Percentiles rank a stretch among this genome's conserved stretches.
These are phyloP conservation scores for Venustampulla echinocandica DNA, from an alignment of 495 filamentous ascomycete species.

Conservation along the genomic window DNA sequence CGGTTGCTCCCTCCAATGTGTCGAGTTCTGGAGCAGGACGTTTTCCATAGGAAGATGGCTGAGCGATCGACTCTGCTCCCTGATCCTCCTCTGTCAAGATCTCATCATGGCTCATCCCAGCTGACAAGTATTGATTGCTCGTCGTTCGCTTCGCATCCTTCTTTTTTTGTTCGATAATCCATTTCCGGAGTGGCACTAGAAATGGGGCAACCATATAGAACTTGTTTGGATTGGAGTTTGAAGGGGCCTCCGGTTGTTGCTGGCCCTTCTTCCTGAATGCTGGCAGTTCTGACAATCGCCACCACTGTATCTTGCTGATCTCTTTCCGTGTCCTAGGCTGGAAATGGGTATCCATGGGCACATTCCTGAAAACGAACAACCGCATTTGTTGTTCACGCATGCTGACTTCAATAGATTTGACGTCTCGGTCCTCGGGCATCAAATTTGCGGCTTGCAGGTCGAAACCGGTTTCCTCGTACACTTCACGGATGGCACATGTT, in stretches of 20 bases:
- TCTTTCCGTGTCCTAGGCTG: slow-evolving; percentile 89
- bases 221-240: slow-evolving; percentile 57
- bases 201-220: slow-evolving; percentile 99
- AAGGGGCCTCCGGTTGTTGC: slow-evolving; percentile 37
- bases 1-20: slow-evolving; percentile 47
- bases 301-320: slow-evolving; percentile 94
- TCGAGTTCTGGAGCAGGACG: slow-evolving; percentile 32
- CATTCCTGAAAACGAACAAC: slow-evolving; percentile 80
- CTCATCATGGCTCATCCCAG: slow-evolving; percentile 17
- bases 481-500: slow-evolving; percentile 85
- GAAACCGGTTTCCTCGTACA: slow-evolving; percentile 92
- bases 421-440: slow-evolving; percentile 55
- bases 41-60: slow-evolving; percentile 31
- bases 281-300: slow-evolving; percentile 77
- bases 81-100: slow-evolving; percentile 24
- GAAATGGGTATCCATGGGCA: slow-evolving; percentile 78
- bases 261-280: slow-evolving; percentile 59
- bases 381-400: slow-evolving; percentile 90
- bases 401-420: slow-evolving; percentile 73
- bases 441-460: slow-evolving; percentile 67
- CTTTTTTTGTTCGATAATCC: slow-evolving; percentile 78
- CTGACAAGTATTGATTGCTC: slow-evolving; percentile 21
- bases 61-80: slow-evolving; percentile 13
- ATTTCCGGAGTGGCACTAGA: slow-evolving; percentile 74
- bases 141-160: slow-evolving; percentile 39